Evolutionary conservation across 768 basidiomycete species (phyloP).

Genomic region (Phylloporus sp.): DNA sequence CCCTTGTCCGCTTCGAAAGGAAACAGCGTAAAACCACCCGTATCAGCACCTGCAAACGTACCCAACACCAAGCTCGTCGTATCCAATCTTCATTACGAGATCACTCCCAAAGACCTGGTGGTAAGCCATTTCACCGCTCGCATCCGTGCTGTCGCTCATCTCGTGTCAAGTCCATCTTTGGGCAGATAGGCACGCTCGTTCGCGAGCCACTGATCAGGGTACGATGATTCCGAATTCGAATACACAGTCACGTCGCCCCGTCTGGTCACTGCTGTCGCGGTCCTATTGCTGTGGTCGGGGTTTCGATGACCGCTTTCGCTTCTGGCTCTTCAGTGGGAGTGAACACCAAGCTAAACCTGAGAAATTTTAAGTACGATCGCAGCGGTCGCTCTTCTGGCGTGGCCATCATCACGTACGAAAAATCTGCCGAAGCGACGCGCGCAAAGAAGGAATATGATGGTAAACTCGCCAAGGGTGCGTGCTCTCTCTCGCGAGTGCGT

Average conservation of each 20-base stretch:
- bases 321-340: conserved; percentile 32
- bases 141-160: conserved; percentile 2
- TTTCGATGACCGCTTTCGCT: conserved; percentile 41
- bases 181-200: conserved; percentile 86
- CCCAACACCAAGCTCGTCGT: conserved; percentile 63
- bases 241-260: conserved; percentile 30
- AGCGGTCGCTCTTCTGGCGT: conserved; percentile 88
- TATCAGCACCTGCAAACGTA: conserved; percentile 24
- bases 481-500: not conserved
- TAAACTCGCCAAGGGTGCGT: conserved; percentile 78
- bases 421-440: conserved; percentile 66
- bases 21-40: conserved; percentile 22
- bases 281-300: conserved; percentile 26
- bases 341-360: conserved; percentile 55
- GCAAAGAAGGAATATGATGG: conserved; percentile 86
- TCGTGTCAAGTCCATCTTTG: conserved; percentile 70
- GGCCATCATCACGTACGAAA: conserved; percentile 78
- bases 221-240: conserved; percentile 55
- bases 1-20: conserved; percentile 35
- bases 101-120: conserved; percentile 81
- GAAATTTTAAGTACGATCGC: conserved; percentile 82
- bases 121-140: conserved; percentile 43
- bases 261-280: conserved; percentile 33
- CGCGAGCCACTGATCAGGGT: conserved; percentile 94
- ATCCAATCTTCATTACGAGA: conserved; percentile 88